Percentiles rank a stretch among this genome's conserved stretches.
Conservation (phyloP, 768 basidiomycete genomes). For the Suillus luteus region DNA sequence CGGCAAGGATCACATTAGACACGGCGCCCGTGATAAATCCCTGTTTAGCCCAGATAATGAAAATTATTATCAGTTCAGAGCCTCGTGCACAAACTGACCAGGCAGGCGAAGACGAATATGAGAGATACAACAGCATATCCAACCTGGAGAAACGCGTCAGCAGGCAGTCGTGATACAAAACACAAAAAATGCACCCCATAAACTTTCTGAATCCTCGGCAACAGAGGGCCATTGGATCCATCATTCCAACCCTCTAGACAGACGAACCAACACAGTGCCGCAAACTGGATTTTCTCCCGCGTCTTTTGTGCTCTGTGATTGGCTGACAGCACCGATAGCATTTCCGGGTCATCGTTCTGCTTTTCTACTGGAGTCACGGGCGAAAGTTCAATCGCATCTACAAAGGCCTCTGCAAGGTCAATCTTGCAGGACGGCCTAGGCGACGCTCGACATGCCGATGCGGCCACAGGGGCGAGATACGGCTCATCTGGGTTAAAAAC, state of each 20-base stretch:
- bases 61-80: neutral
- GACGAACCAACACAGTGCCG: constrained; percentile 36
- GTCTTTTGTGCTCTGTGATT: constrained; percentile 24
- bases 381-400: constrained; percentile 5
- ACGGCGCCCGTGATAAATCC: constrained; percentile 48
- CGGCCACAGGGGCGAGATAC: constrained; percentile 8
- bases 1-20: constrained; percentile 47
- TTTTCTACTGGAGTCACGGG: neutral
- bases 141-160: constrained; percentile 28
- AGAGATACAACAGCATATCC: constrained; percentile 43
- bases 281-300: constrained; percentile 34
- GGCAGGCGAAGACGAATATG: constrained; percentile 44
- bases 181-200: constrained; percentile 32
- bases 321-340: neutral
- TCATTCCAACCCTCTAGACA: constrained; percentile 43
- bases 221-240: constrained; percentile 39
- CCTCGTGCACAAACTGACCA: constrained; percentile 27
- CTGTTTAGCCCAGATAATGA: constrained; percentile 18
- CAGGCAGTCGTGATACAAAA: neutral
- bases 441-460: constrained; percentile 10
- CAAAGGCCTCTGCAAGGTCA: constrained; percentile 8
- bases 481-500: constrained; percentile 6
- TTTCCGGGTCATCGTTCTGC: neutral
- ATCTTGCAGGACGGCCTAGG: constrained; percentile 10
- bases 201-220: constrained; percentile 40